These are phyloP conservation scores for Penicillium subrubescens DNA, from an alignment of 495 filamentous ascomycete genomes.

Conservation along the genomic window DNA sequence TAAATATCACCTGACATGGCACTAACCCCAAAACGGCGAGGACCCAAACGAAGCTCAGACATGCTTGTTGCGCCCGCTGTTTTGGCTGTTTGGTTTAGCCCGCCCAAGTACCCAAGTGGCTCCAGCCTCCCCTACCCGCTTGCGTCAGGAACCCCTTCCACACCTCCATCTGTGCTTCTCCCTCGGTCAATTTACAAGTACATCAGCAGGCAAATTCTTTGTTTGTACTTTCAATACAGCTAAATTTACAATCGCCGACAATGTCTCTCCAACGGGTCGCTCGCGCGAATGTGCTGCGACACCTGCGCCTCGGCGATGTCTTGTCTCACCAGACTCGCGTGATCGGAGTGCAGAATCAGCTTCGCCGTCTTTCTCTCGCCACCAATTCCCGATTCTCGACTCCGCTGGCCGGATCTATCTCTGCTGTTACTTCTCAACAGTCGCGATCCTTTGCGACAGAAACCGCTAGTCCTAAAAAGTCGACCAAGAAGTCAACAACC, in stretches of 20 bases:
- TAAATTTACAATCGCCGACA: neutral
- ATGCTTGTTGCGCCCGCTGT: slow-evolving; percentile 21
- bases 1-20: slow-evolving; percentile 18
- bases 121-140: slow-evolving; percentile 25
- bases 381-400: slow-evolving; percentile 14
- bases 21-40: slow-evolving; percentile 30
- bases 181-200: neutral
- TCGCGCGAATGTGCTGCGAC: slow-evolving; percentile 33
- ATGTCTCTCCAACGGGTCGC: slow-evolving; percentile 39
- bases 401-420: slow-evolving; percentile 7
- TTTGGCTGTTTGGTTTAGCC: neutral
- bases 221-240: neutral
- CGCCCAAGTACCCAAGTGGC: neutral
- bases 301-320: slow-evolving; percentile 29
- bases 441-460: slow-evolving; percentile 31
- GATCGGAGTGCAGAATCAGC: slow-evolving; percentile 31
- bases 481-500: slow-evolving; percentile 11
- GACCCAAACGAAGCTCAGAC: slow-evolving; percentile 33
- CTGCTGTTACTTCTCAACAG: slow-evolving; percentile 26
- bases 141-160: slow-evolving; percentile 35
- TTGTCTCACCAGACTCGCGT: slow-evolving; percentile 32
- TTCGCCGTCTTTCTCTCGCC: slow-evolving; percentile 30
- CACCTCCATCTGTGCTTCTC: slow-evolving; percentile 1
- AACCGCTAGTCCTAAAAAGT: slow-evolving; percentile 14
- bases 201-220: neutral